Evolutionary conservation across 2,329 filamentous ascomycete species (phyloP).

Genomic region (Atkinsonella texensis): DNA sequence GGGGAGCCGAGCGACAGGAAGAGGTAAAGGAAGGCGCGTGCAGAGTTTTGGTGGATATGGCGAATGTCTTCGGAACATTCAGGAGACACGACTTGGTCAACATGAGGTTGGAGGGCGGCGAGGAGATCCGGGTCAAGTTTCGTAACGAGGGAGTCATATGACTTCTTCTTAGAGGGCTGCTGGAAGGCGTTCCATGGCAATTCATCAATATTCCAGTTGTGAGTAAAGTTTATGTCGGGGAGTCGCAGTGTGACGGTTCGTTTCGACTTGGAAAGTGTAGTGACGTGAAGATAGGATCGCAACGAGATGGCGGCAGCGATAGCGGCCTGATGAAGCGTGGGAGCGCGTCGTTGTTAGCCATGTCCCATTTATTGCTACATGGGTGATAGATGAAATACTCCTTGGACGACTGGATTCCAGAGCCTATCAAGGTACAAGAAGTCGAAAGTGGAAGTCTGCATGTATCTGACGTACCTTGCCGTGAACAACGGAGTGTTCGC

Average conservation of each 20-base stretch:
- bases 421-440: not conserved
- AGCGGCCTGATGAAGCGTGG: conserved; percentile 51
- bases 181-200: conserved; percentile 80
- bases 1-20: conserved; percentile 78
- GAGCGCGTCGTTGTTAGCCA: not conserved
- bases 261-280: conserved; percentile 82
- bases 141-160: conserved; percentile 83
- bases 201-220: conserved; percentile 89
- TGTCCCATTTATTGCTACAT: not conserved
- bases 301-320: conserved; percentile 93
- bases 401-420: not conserved
- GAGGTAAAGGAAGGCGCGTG: conserved; percentile 80
- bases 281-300: conserved; percentile 92
- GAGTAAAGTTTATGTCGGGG: conserved; percentile 76
- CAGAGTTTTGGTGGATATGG: conserved; percentile 75
- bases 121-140: conserved; percentile 73
- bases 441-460: not conserved
- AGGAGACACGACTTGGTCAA: conserved; percentile 55
- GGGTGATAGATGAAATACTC: not conserved
- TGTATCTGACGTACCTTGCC: conserved; percentile 54
- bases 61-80: conserved; percentile 55
- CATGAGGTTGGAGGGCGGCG: conserved; percentile 67
- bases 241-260: conserved; percentile 81
- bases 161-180: conserved; percentile 76
- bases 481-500: conserved; percentile 95